Evolutionary conservation across 2,329 filamentous ascomycete species (phyloP).

Genomic region (Fusarium sp.): DNA sequence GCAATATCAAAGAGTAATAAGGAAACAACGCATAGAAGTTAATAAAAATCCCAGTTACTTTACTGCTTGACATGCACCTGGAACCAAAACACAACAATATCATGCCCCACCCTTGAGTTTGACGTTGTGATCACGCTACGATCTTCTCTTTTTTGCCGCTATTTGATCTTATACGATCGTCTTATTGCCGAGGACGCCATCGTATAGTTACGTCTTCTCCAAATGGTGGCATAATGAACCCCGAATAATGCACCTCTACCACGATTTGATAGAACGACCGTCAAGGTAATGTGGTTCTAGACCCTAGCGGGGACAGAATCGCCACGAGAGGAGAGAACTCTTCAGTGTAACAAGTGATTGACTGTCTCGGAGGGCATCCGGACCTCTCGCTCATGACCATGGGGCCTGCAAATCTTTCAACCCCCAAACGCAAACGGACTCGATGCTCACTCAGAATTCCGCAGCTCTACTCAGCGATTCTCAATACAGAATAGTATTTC

Average conservation of each 20-base stretch:
- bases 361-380: constrained; percentile 37
- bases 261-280: constrained; percentile 14
- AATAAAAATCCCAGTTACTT: not conserved
- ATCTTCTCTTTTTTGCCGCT: not conserved
- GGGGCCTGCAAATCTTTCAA: constrained; percentile 20
- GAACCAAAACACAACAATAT: constrained; percentile 9
- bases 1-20: constrained; percentile 6
- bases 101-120: constrained; percentile 10
- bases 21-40: constrained; percentile 7
- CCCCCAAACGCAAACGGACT: not conserved
- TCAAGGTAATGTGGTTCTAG: constrained; percentile 16
- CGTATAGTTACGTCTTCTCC: not conserved
- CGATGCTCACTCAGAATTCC: not conserved
- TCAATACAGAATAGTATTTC: not conserved
- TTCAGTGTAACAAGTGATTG: constrained; percentile 2
- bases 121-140: not conserved
- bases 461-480: not conserved
- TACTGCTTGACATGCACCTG: constrained; percentile 7
- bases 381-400: constrained; percentile 31
- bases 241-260: constrained; percentile 14
- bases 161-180: constrained; percentile 6
- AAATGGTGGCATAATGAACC: constrained; percentile 21
- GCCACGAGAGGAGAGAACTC: constrained; percentile 16
- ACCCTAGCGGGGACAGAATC: constrained; percentile 17
- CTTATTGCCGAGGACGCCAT: not conserved